phyloP scores from a whole-genome alignment of 768 basidiomycete genomes.

The Chalciporus chontae region DNA sequence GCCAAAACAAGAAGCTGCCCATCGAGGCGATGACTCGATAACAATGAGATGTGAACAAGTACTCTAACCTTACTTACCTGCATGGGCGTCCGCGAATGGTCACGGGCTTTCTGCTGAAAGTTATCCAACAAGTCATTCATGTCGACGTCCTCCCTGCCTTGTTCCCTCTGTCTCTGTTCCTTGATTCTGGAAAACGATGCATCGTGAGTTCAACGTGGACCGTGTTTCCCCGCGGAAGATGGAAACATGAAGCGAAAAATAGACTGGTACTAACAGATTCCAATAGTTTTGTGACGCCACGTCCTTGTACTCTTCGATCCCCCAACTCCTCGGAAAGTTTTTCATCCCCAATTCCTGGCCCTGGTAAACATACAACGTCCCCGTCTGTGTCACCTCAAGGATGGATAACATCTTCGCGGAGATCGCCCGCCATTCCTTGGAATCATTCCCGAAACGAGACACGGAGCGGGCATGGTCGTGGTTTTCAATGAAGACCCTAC shows the following conservation, averaged over 20 bases:
- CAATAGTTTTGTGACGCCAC: slow-evolving; percentile 60
- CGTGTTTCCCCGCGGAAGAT: not conserved
- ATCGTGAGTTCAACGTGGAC: not conserved
- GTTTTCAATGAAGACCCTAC: slow-evolving; percentile 64
- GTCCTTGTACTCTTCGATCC: slow-evolving; percentile 71
- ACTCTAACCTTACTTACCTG: slow-evolving; percentile 38
- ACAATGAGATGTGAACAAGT: not conserved
- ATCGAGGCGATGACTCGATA: not conserved
- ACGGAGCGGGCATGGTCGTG: slow-evolving; percentile 66
- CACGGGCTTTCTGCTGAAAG: slow-evolving; percentile 61
- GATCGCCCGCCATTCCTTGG: slow-evolving; percentile 47
- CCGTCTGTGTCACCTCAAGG: slow-evolving; percentile 56
- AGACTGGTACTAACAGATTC: slow-evolving; percentile 40
- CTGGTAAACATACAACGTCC: slow-evolving; percentile 72
- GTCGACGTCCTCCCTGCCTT: slow-evolving; percentile 42
- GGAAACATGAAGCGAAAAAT: not conserved
- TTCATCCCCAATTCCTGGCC: slow-evolving; percentile 70
- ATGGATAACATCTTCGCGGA: slow-evolving; percentile 66
- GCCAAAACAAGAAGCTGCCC: not conserved
- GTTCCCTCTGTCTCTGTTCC: slow-evolving; percentile 31
- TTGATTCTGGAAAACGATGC: slow-evolving; percentile 32
- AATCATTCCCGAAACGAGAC: slow-evolving; percentile 64
- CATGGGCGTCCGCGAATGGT: slow-evolving; percentile 69
- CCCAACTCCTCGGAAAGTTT: slow-evolving; percentile 62
- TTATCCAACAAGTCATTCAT: slow-evolving; percentile 59